Evolutionary conservation across 2,329 filamentous ascomycete species (phyloP), one percentile per base, ranked within the genome.

Genomic region (Bipolaris oryzae): DNA sequence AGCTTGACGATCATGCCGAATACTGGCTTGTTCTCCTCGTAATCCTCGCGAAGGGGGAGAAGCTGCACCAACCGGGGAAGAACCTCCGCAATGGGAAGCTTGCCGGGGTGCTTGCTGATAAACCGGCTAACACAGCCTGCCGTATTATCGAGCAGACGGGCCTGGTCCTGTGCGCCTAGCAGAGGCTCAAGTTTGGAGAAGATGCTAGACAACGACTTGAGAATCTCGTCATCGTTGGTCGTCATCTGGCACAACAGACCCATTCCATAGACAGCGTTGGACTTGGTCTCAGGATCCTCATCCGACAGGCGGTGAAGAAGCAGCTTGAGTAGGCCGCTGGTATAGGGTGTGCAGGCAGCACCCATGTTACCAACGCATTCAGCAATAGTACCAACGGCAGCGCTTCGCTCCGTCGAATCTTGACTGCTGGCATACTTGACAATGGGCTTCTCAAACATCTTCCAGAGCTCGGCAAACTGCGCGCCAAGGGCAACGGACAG

Each of bases 11-110:
- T 89, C 86, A 93, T 96, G 76, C 89, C 85, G 80, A 89, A 99
- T 58, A 98, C 88, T 7, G 95, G 92, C 70, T 91, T 91, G 79
- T 99, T 98, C 85, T 98, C 95, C 78, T 97, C 92, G 69, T 86
- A 98, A 76, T 98, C 95, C 74, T 96, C 93, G 77, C 90, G 91
- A 61, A 98, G 83, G 9, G 95, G 95, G 35, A 98, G 85, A 25
- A 93, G 84, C 59, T 85, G 85, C 54, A 96, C 85, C 25, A 98
- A 80, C 1, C 87, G 87, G 23, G 94, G 93, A 1, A 99, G 85
- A 18, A 96, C 91, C 58, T 96, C 88, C 37, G 84, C 79, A 50
- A 96, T 84, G 16, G 94, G 92, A 9, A 96, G 88, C 66, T 85
- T 86, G 66, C 94, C 87, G n/a, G 90, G 89, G 78, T 96, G 89